Percentiles rank a stretch among this genome's conserved stretches.
Evolutionary conservation across 176 grass and related monocot genomes (phyloP).

Genomic region (Thalia dealbata): DNA sequence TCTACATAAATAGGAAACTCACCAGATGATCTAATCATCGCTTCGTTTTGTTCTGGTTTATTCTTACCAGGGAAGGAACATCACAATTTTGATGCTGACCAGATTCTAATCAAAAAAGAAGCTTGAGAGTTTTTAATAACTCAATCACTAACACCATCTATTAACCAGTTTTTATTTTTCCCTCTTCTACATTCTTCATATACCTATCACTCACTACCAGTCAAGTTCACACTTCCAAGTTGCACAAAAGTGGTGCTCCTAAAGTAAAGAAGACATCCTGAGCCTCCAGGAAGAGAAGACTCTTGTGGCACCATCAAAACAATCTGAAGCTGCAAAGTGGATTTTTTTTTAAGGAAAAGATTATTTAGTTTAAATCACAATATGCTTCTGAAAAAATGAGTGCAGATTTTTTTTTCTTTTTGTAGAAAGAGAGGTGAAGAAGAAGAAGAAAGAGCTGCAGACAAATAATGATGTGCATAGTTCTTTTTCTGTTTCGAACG

Average conservation of each 20-base stretch:
- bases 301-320: not conserved
- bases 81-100: not conserved
- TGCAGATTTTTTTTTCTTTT: not conserved
- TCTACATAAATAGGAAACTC: not conserved
- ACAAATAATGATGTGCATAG: slow-evolving; percentile 14
- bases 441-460: not conserved
- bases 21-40: not conserved
- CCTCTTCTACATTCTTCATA: not conserved
- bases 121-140: not conserved
- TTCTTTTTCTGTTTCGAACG: slow-evolving; percentile 11
- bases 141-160: not conserved
- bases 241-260: not conserved
- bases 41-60: not conserved
- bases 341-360: not conserved
- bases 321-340: not conserved
- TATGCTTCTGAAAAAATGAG: slow-evolving; percentile 1
- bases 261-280: not conserved
- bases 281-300: not conserved
- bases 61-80: not conserved
- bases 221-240: not conserved
- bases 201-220: not conserved
- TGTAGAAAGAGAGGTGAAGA: not conserved
- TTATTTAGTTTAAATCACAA: too few relatives aligned
- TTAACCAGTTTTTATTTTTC: not conserved
- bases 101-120: not conserved